Evolutionary conservation across 2,329 filamentous ascomycete species (phyloP), one percentile per base, ranked within the genome.

Genomic region (Diaporthe citriasiana): DNA sequence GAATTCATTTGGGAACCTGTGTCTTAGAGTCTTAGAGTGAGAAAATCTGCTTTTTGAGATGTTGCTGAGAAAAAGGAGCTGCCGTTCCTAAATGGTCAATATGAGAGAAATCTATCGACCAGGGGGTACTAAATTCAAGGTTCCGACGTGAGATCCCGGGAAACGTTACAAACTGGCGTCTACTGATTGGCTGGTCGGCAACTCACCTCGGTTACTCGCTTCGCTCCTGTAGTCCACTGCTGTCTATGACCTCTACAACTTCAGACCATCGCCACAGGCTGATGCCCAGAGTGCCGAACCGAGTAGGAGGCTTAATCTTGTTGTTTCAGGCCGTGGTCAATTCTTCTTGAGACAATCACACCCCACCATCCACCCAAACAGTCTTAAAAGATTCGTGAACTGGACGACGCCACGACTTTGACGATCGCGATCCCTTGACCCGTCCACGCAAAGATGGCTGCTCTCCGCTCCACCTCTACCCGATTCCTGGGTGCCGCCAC

Each of bases 381-480:
- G 30, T 30, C 33, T 22, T 38, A 7, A n/a, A n/a, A n/a, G n/a
- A 35, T 33, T 63, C 4, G 22, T 45, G 50, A 60, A 56, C 38
- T 71, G 53, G 60, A 47, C 60, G 9, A 53, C 63, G 40, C 53
- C 42, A 73, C 25, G 55, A 63, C 56, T n/a, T 57, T 38, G 30
- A 35, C 69, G 35, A 63, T 56, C 53, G 27, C 40, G 38, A 38
- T 55, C 45, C 68, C 30, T 50, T 65, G 30, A 65, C 35, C 57
- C 60, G 47, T 65, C 68, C 47, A 40, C n/a, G 19, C 35, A 84
- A 84, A 80, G 82, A 91, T 91, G 89, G 88, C 89, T 80, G 85
- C 89, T 86, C 89, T 91, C 83, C 89, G 89, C 86, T 89, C 88
- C 79, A 85, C 87, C 79, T 85, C 88, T 74, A 81, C 85, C 77